Base-by-base conservation (phyloP, 1,139 yeast genomes). In the Hansenula lynferdii region DNA sequence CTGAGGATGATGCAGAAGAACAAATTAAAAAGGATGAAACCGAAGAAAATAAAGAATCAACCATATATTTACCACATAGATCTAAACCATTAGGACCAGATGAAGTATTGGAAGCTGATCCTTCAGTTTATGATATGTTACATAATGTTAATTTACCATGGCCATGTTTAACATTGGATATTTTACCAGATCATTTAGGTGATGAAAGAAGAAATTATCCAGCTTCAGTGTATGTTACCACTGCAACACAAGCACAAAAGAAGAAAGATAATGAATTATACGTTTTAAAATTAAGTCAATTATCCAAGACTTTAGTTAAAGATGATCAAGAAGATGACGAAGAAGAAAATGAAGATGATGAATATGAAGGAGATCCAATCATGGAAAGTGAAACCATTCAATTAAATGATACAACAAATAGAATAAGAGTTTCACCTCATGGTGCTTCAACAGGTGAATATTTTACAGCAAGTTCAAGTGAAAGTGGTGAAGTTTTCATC, bases 91-190 rank as follows among this genome's bases (percentile, higher is more conserved):
- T 92, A 48, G 97, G 96, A 1, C 95, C 96, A 3, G 95, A 89
- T 65, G 98, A 92, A 66, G 95, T 85, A 9, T 72, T 92, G 58
- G 97, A 92, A 64, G 96, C 98, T 2, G 98, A 92, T 64, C 96
- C 96, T 40, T 71, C 92, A 14, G 96, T 92, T 5, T 92, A 94
- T 60, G 96, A 92, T 56, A 90, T 92, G 97, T 70, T 92, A 43
- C 99, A 92, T 64, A 86, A 86, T 55, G 86, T 92, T 45, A 86
- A 85, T 59, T 69, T 92, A 60, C 95, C 96, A 54, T 92, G 98
- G 97, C 97, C 99, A 17, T 89, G 97, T 64, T 69, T 92, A 56
- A 86, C 97, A 2, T 71, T 94, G 45, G 98, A 92, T 57, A 67
- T 92, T 28, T 65, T 94, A 41, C 96, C 96, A 11, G 99, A 92